Base-by-base conservation (phyloP, 352 stramenopile genomes). In the Globisporangium cystogenes region DNA sequence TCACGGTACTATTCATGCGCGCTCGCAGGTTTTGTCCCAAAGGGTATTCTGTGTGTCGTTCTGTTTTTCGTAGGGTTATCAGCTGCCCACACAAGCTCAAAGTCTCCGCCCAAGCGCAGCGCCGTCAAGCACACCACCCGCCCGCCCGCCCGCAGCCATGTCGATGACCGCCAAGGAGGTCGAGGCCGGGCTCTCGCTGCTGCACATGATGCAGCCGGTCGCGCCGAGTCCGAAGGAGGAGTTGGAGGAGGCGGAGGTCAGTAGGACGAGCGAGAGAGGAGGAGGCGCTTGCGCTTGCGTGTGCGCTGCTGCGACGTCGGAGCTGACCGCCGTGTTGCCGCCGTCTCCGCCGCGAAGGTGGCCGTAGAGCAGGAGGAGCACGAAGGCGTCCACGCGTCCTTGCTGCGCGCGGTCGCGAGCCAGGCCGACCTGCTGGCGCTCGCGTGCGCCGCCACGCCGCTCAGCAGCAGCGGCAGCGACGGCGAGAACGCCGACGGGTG, bases 141-240 rank as follows among this genome's bases (percentile, higher is more conserved):
- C n/a, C n/a, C n/a, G n/a, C n/a, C n/a, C n/a, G n/a, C n/a, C n/a
- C 37, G 3, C 37, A 7, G 37, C 37, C 39, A 44, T 31, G 10
- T 47, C 47, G 52, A 72, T 84, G 55, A 71, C 65, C 12, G 60
- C 74, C 31, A 82, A 81, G 42, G 77, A 88, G 45, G 64, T 85
- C 33, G 70, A 86, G 51, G 77, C 74, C 6, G 68, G 77, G 10
- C 69, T 86, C 27, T 86, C 77, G 53, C 57, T 88, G 44, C 61
- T 88, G 47, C 60, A 73, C 51, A 88, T 88, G 77, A 81, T 74
- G 72, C 72, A 79, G 50, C 56, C 49, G 27, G 7, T 16, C 49
- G 4, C 48, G 7, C 11, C 44, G 31, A 36, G 1, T n/a, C 20
- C 48, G 2, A 5, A 20, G 27, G 20, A 35, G 37, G 46, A 60